Evolutionary conservation across 495 filamentous ascomycete species (phyloP), one percentile per base, ranked within the genome.

Genomic region (Trichoderma gamsii): DNA sequence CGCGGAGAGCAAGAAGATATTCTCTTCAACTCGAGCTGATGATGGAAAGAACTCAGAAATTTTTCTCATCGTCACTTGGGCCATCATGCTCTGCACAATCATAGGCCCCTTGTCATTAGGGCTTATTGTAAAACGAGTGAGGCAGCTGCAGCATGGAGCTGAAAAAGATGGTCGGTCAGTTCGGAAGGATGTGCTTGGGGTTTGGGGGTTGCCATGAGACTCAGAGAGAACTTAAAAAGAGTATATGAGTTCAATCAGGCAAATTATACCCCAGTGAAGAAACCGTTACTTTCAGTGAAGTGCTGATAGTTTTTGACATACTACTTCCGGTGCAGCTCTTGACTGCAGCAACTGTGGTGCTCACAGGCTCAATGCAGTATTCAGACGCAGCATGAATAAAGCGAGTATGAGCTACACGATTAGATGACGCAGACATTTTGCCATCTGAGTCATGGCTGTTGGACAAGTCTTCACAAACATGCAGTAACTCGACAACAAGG

Each of bases 11-110:
- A 73, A 83, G 29, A 85, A 87, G 0, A 81, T 88, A n/a, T 88
- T 89, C 70, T 27, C 56, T 29, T 61, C 56, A 13, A 11, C 25
- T 6, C 18, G 21, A 21, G 56, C 56, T 8, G 25, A 61, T 12
- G 70, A 69, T 5, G 67, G 68, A 0, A 69, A 70, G 5, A 51
- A 72, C 0, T 72, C 73, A 0, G 73, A 75, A 41, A 73, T 80
- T 7, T 93, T 90, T 71, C 76, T 93, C 3, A 78, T 92, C 9
- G 83, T 89, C 0, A 83, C 87, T 0, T 94, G 90, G 90, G 91
- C 89, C 1, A 89, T 92, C 12, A 81, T 90, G 0, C 70, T 93
- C 2, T 92, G 90, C 69, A 93, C 91, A 0, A 77, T 92, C 29
- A 68, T 89, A n/a, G 90, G 90, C 0, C 90, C 91, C 0, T 73